Evolutionary conservation across 164 flowering plant genomes (phyloP).

Genomic region (Vitis rotundifolia): DNA sequence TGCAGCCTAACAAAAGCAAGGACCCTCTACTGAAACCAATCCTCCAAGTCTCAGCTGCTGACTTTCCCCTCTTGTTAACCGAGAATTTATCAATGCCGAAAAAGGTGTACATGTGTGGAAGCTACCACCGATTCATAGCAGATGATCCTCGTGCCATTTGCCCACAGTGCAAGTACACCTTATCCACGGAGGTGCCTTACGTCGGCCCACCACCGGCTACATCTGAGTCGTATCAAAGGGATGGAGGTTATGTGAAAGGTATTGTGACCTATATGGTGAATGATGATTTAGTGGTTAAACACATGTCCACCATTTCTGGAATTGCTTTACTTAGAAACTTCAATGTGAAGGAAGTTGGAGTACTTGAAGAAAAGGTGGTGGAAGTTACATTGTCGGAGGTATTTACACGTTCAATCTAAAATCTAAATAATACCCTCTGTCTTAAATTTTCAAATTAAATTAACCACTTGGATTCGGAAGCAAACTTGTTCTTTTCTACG

Average conservation of each 20-base stretch:
- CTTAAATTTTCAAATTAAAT: too few relatives aligned
- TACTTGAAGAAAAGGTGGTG: slow-evolving; percentile 21
- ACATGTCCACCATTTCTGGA: slow-evolving; percentile 41
- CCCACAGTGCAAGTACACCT: neutral
- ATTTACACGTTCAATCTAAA: too few relatives aligned
- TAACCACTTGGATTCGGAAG: too few relatives aligned
- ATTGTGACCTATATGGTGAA: slow-evolving; percentile 43
- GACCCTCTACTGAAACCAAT: slow-evolving; percentile 5
- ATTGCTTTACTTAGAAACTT: slow-evolving; percentile 31
- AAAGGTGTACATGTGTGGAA: neutral
- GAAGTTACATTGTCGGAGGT: too few relatives aligned
- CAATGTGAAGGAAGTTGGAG: slow-evolving; percentile 27
- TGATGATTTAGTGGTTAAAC: slow-evolving; percentile 46
- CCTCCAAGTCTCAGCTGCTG: neutral
- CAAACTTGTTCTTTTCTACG: too few relatives aligned
- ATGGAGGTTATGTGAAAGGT: slow-evolving; percentile 38
- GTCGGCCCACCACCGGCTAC: neutral
- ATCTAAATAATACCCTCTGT: neutral
- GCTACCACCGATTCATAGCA: neutral
- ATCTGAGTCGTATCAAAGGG: neutral
- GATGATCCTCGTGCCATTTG: neutral
- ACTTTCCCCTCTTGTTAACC: neutral
- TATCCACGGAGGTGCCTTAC: neutral
- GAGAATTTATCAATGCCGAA: neutral
- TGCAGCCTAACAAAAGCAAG: slow-evolving; percentile 13